Evolutionary conservation across 2,329 filamentous ascomycete genomes (phyloP), one percentile per base, ranked within the genome.

Genomic region (Aspergillus unguis): DNA sequence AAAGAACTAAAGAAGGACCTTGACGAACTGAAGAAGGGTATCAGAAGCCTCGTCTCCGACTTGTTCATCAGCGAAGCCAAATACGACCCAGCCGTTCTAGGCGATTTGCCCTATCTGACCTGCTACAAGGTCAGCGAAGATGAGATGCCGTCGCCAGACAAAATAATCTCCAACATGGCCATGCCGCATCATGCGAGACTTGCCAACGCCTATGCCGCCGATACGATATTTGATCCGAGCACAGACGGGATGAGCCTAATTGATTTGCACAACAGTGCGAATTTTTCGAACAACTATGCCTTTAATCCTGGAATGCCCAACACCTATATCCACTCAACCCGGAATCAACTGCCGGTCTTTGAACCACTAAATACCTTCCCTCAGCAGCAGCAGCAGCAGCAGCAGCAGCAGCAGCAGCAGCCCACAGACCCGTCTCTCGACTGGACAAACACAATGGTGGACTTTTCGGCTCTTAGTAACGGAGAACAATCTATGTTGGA

Each of bases 101-200:
- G 53, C 17, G 35, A 58, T 3, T 56, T 78, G 31, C 48, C 63
- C 3, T 77, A 78, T 60, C 64, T 80, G 45, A 78, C 77, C 1
- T 78, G 76, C 58, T 67, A 65, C 9, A 64, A 69, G 8, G 66
- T 80, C 40, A 61, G 66, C 2, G 42, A 55, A 2, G 47, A 54
- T 1, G 56, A 55, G 32, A 32, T 57, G 26, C 57, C 57, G 3
- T 55, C 50, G 53, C 17, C 25, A 37, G 25, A 17, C 17, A 17
- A 17, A 17, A 17, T 17, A 17, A 17, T 17, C 17, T 17, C 17
- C 17, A 17, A 17, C 17, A 17, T 17, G 17, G 17, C 17, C 17
- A 17, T 17, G 17, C 17, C 17, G 17, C 17, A 17, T 17, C 17
- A 17, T 17, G 17, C 17, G 17, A 17, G 17, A 17, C 17, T 17